phyloP scores from a whole-genome alignment of 1,284 basidiomycete genomes.

The Apiotrichum brassicae region DNA sequence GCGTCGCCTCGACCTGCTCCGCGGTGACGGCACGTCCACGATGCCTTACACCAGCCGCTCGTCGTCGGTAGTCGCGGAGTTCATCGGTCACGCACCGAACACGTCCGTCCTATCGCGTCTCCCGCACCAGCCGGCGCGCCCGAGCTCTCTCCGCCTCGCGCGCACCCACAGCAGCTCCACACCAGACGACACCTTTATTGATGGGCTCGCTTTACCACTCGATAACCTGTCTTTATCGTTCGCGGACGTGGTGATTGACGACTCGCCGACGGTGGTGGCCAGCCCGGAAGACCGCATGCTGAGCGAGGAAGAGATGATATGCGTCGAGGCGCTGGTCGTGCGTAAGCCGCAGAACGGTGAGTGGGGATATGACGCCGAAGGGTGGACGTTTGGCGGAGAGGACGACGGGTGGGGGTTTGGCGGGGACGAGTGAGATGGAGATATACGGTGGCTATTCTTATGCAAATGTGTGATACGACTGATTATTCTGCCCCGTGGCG shows the following conservation, averaged over 20 bases:
- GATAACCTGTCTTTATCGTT: slow-evolving; percentile 43
- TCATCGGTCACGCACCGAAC: slow-evolving; percentile 12
- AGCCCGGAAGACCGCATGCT: background rate
- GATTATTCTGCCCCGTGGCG: too few relatives aligned
- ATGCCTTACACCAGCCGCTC: slow-evolving; percentile 4
- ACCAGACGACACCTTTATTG: slow-evolving; percentile 23
- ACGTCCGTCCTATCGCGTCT: background rate
- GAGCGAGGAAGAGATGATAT: slow-evolving; percentile 34
- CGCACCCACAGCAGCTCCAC: slow-evolving; percentile 10
- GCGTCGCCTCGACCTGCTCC: slow-evolving; percentile 36
- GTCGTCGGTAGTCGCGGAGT: slow-evolving; percentile 11
- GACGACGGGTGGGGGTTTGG: slow-evolving; percentile 30
- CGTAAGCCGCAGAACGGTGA: slow-evolving; percentile 33
- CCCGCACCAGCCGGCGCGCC: slow-evolving; percentile 8
- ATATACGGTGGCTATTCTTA: too few relatives aligned
- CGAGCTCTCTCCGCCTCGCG: slow-evolving; percentile 21
- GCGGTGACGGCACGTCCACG: slow-evolving; percentile 37
- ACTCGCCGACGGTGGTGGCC: slow-evolving; percentile 4
- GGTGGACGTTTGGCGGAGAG: slow-evolving; percentile 18
- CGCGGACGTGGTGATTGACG: slow-evolving; percentile 32
- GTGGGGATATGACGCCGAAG: slow-evolving; percentile 14
- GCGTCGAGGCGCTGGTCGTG: slow-evolving; percentile 46
- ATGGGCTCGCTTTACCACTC: slow-evolving; percentile 33
- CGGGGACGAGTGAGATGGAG: too few relatives aligned
- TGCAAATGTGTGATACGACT: too few relatives aligned